Base-by-base conservation (phyloP, 1,284 basidiomycete genomes). In the Paramarasmius palmivorus region DNA sequence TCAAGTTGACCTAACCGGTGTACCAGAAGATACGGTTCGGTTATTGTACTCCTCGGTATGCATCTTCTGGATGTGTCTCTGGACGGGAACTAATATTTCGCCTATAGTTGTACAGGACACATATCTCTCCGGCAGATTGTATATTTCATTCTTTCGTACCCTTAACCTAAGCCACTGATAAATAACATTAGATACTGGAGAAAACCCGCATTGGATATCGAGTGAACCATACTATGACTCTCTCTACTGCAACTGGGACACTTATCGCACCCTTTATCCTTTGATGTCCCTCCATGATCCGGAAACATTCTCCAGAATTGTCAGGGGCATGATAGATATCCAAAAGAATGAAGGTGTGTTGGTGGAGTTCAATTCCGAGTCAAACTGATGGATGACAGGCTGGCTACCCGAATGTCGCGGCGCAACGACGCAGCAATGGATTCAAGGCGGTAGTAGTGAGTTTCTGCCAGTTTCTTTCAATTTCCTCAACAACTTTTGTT, bases 221-320 rank as follows among this genome's bases (percentile, higher is more conserved):
- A 72, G 72, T 0, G 77, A 78, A 53, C 79, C 79, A 3, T 79
- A 78, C 57, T 81, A 73, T 54, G 79, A 81, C 59, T 85, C 84
- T 0, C 78, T 84, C 54, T 89, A 86, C 60, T 88, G 85, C 66
- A 87, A 86, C 81, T 86, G 83, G 84, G 84, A 87, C 57, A 85
- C 83, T 0, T 85, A 79, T 62, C 73, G 83, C 14, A 83, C 82
- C 0, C 66, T 85, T 2, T 86, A 77, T 60, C 78, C 83, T 1
- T 68, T 84, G 29, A 79, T 80, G 74, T 78, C 82, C 0, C 69
- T 86, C n/a, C 82, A 85, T 52, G 83, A 84, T 59, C 82, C 83
- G 1, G 70, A 69, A 25, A 77, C 72, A 9, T 84, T 83, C 61
- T 72, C 83, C 0, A 68, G 69, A 17, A 84, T 85, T 49, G 81